phyloP scores from a whole-genome alignment of 108 stramenopile genomes.

The Cyclotella atomus region DNA sequence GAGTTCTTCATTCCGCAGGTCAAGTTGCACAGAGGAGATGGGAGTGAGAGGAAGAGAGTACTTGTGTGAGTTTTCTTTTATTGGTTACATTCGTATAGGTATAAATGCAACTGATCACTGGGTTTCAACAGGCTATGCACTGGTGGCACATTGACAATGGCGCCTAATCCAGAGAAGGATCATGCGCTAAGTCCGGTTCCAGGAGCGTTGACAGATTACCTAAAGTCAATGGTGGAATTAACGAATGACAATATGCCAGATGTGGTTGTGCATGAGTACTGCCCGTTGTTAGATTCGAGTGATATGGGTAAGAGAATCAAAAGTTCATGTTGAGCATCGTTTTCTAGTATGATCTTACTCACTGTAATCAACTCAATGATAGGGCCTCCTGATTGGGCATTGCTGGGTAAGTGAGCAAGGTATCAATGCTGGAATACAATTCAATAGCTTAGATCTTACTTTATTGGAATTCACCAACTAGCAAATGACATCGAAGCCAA shows the following conservation, averaged over 20 bases:
- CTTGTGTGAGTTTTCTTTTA: slow-evolving; percentile 29
- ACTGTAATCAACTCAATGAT: too few relatives aligned
- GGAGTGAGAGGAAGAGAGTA: slow-evolving; percentile 42
- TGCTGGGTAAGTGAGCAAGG: slow-evolving; percentile 76
- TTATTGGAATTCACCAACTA: too few relatives aligned
- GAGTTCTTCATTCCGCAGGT: slow-evolving; percentile 70
- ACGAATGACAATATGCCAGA: slow-evolving; percentile 80
- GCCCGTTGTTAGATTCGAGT: slow-evolving; percentile 81
- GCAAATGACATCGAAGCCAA: slow-evolving; percentile 59
- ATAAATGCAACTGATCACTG: too few relatives aligned
- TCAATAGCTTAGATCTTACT: too few relatives aligned
- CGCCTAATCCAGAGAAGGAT: slow-evolving; percentile 66
- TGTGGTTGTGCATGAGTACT: slow-evolving; percentile 75
- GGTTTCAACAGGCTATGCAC: too few relatives aligned
- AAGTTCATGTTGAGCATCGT: neutral
- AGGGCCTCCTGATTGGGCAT: slow-evolving; percentile 89
- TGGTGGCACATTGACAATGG: slow-evolving; percentile 88
- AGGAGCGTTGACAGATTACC: slow-evolving; percentile 75
- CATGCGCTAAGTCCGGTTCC: slow-evolving; percentile 73
- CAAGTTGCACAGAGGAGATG: slow-evolving; percentile 57
- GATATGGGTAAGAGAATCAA: slow-evolving; percentile 60
- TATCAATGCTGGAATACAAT: neutral
- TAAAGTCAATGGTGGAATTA: slow-evolving; percentile 80
- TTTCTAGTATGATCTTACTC: neutral
- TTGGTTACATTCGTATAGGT: too few relatives aligned